A percentile compares a stretch with the other conserved stretches of the same genome.
Conservation (phyloP, 2,329 filamentous ascomycete species). For the Sporothrix luriei region DNA sequence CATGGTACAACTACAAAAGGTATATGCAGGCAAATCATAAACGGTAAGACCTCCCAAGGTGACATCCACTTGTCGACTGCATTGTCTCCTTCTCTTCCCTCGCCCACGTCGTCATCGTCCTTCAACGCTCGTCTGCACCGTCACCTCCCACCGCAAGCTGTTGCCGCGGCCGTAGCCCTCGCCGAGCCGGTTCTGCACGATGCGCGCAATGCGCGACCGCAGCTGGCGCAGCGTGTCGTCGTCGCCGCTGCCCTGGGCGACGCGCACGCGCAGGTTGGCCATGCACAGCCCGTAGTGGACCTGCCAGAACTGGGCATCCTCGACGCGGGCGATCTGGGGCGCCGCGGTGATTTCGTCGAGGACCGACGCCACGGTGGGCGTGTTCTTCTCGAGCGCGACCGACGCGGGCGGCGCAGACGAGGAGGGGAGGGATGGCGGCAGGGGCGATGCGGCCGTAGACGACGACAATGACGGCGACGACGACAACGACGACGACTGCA, state of each 20-base stretch:
- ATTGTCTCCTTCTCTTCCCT: neutral
- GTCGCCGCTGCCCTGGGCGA: conserved; percentile 67
- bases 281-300: conserved; percentile 96
- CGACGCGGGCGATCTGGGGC: conserved; percentile 71
- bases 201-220: conserved; percentile 71
- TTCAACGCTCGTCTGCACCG: conserved; percentile 69
- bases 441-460: neutral
- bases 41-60: neutral
- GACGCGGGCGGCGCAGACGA: conserved; percentile 17
- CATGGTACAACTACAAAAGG: neutral
- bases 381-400: neutral
- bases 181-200: conserved; percentile 83
- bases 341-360: conserved; percentile 83
- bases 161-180: conserved; percentile 82
- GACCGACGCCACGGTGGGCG: conserved; percentile 63
- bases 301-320: conserved; percentile 97
- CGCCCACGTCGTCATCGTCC: conserved; percentile 29
- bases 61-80: neutral
- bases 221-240: conserved; percentile 73
- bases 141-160: conserved; percentile 89
- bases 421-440: conserved; percentile 35
- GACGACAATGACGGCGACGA: conserved; percentile 18
- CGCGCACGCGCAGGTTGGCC: conserved; percentile 83
- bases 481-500: neutral
- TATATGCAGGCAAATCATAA: conserved; percentile 16